A percentile compares a stretch with the other conserved stretches of the same genome.
Conservation (phyloP, 2,329 filamentous ascomycete genomes). For the Aspergillus sergii region DNA sequence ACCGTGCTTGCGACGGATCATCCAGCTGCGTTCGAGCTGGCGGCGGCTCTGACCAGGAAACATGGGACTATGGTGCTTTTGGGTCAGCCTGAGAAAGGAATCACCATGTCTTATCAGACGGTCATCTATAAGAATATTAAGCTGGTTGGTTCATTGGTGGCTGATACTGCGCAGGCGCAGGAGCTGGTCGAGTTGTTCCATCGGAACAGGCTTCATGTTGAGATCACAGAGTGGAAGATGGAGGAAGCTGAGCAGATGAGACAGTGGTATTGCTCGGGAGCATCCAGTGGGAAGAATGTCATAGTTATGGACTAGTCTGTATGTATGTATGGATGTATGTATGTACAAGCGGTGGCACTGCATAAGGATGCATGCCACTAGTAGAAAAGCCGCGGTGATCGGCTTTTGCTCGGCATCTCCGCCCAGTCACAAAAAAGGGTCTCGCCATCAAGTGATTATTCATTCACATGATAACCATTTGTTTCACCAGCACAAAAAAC, state of each 20-base stretch:
- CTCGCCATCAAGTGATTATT: slow-evolving; percentile 8
- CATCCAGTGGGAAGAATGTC: slow-evolving; percentile 15
- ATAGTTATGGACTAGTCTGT: slow-evolving; percentile 7
- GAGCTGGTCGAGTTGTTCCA: slow-evolving; percentile 45
- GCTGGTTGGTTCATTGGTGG: slow-evolving; percentile 50
- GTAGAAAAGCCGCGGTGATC: slow-evolving; percentile 8
- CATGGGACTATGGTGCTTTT: slow-evolving; percentile 63
- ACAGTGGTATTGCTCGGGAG: slow-evolving; percentile 16
- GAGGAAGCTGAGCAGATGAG: slow-evolving; percentile 19
- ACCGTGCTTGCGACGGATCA: slow-evolving; percentile 60
- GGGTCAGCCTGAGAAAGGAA: slow-evolving; percentile 49
- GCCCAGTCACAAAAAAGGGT: background rate
- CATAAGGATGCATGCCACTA: background rate
- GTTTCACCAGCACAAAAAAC: background rate
- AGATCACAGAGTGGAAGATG: slow-evolving; percentile 18
- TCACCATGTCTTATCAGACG: slow-evolving; percentile 32
- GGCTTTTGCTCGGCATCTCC: slow-evolving; percentile 5
- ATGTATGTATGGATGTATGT: background rate
- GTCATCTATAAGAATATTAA: slow-evolving; percentile 56
- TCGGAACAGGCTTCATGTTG: slow-evolving; percentile 12
- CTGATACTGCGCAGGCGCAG: slow-evolving; percentile 46
- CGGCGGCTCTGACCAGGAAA: slow-evolving; percentile 60
- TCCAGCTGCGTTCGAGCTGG: slow-evolving; percentile 51
- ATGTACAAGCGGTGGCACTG: background rate
- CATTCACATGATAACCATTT: slow-evolving; percentile 6